These are phyloP conservation scores for Ophiosphaerella narmari DNA, from an alignment of 2,329 filamentous ascomycete species.

Conservation along the genomic window DNA sequence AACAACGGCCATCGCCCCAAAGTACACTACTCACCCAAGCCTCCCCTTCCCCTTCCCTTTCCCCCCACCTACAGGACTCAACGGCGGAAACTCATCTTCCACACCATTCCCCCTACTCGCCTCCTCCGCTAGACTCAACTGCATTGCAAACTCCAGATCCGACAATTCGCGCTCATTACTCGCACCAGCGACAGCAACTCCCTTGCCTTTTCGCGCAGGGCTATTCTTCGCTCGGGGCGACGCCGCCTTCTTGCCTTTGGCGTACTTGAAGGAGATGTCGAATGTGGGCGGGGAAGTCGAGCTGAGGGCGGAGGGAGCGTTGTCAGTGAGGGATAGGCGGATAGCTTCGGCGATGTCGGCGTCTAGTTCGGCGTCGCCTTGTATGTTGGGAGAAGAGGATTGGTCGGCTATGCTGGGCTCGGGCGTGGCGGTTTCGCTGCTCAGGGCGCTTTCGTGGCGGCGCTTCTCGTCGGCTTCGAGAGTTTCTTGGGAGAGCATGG, in stretches of 20 bases:
- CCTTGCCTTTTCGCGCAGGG: constrained; percentile 32
- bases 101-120: constrained; percentile 50
- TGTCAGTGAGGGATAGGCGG: constrained; percentile 53
- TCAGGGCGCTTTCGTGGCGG: constrained; percentile 49
- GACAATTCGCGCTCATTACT: constrained; percentile 53
- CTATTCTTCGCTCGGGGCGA: constrained; percentile 25
- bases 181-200: constrained; percentile 43
- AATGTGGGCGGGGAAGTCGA: constrained; percentile 29
- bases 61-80: constrained; percentile 27
- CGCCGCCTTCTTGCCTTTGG: constrained; percentile 44
- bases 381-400: constrained; percentile 32
- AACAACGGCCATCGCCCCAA: no score
- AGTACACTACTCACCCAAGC: constrained; percentile 10
- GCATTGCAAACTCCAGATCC: constrained; percentile 66
- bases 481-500: constrained; percentile 65
- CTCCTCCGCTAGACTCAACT: constrained; percentile 65
- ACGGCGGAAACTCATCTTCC: constrained; percentile 36
- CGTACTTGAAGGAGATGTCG: constrained; percentile 54
- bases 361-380: constrained; percentile 57
- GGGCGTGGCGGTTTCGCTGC: constrained; percentile 46
- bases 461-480: constrained; percentile 54
- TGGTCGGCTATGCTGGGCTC: constrained; percentile 35
- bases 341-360: constrained; percentile 67
- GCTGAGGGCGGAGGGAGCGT: constrained; percentile 11
- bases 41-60: constrained; percentile 37